Evolutionary conservation across 2,329 filamentous ascomycete species (phyloP), one percentile per base, ranked within the genome.

Genomic region (Graphiopsis chlorocephala): DNA sequence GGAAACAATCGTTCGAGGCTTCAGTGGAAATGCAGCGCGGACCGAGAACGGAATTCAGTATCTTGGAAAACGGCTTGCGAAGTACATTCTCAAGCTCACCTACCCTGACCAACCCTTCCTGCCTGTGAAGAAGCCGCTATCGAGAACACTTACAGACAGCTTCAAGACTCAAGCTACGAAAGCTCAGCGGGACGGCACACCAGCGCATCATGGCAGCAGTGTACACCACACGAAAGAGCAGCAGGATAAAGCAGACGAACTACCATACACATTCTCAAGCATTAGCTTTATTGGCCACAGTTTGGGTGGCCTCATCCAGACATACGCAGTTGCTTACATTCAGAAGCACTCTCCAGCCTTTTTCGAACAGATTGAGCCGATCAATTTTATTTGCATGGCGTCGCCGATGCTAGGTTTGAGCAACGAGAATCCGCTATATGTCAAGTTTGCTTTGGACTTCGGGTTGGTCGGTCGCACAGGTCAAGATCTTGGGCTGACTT

Each of bases 1-100:
- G 71, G 86, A 96, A 74, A 89, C 97, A 15, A 88, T 98, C 71
- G 94, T 97, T 2, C 85, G 94, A 68, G 94, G 94, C 2, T 98
- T 94, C 74, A 88, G 89, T 7, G 93, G 92, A 55, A 98, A 98
- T 76, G 92, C 91, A 8, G 92, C 92, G 35, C 89, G 90, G 64
- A 99, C 95, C 2, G 95, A 99, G 78, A 88, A 90, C 68, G 95
- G 95, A 17, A 98, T 99, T 73, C 97, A 98, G 76, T 99, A 97
- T 77, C 85, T 99, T 5, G 95, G 95, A 23, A 98, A 98, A 77
- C 87, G 95, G 59, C 85, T 99, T 28, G 95, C 95, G 23, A 93
- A 93, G 80, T 96, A 94, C 75, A 87, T 98, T 31, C 83, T 99
- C 50, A 86, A 89, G 61, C 88, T 97, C 80, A 97, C 94, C 31